These are phyloP conservation scores for Earliella scabrosa DNA, from an alignment of 1,284 basidiomycete genomes.

Conservation along the genomic window DNA sequence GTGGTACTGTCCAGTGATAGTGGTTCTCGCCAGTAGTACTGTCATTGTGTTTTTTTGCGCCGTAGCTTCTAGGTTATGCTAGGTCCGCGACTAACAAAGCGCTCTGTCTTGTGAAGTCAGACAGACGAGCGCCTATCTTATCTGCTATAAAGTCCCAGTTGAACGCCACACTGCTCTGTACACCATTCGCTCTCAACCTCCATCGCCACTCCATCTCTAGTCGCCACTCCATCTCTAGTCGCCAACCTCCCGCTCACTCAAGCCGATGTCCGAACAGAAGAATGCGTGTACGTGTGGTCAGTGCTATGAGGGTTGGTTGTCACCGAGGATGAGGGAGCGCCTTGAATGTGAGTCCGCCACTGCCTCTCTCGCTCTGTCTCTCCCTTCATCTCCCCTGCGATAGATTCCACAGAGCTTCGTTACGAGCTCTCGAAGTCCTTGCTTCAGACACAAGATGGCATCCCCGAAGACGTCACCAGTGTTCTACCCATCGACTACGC, in stretches of 20 bases:
- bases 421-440: constrained; percentile 15
- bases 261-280: not conserved
- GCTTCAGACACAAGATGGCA: constrained; percentile 18
- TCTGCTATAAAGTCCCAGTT: not conserved
- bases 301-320: constrained; percentile 25
- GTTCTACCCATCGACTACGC: constrained; percentile 22
- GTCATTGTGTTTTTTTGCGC: too few species aligned
- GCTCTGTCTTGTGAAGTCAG: not conserved
- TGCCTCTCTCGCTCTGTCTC: not conserved
- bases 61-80: not conserved
- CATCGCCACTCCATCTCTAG: not conserved
- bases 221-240: not conserved
- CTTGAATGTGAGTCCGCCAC: constrained; percentile 15
- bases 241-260: too few species aligned
- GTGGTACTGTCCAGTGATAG: too few species aligned
- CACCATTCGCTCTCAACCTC: not conserved
- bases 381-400: not conserved
- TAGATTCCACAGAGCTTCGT: constrained; percentile 16
- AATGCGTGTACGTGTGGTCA: constrained; percentile 14
- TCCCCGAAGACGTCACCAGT: constrained; percentile 14
- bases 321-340: constrained; percentile 24
- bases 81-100: not conserved
- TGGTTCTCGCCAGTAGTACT: too few species aligned
- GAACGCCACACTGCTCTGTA: not conserved
- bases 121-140: not conserved